Evolutionary conservation across 371 early-diverging fungal species (phyloP).

Genomic region (Ecytonucleospora hepatopenaei): DNA sequence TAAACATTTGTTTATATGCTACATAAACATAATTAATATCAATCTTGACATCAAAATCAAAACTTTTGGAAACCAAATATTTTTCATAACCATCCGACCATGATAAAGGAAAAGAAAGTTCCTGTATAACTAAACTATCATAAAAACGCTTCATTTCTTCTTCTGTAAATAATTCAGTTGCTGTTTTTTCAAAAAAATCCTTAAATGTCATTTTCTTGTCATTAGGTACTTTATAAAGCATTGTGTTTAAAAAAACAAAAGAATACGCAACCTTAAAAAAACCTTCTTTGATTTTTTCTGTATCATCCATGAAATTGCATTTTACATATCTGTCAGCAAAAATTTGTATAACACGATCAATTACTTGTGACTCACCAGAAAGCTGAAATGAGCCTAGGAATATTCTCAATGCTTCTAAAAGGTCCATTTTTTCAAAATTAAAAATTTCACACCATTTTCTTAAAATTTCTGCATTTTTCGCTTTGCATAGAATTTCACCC

Average conservation of each 20-base stretch:
- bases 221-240: conserved; percentile 77
- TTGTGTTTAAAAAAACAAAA: conserved; percentile 78
- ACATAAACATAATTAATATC: background rate
- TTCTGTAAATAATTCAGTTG: conserved; percentile 15
- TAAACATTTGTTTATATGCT: background rate
- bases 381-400: conserved; percentile 72
- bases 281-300: conserved; percentile 13
- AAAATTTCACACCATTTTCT: conserved; percentile 68
- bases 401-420: conserved; percentile 71
- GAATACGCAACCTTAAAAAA: conserved; percentile 68
- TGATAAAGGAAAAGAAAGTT: conserved; percentile 38
- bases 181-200: conserved; percentile 62
- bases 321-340: conserved; percentile 69
- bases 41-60: background rate
- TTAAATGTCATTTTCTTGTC: conserved; percentile 71
- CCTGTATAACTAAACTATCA: conserved; percentile 37
- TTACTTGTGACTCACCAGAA: conserved; percentile 81
- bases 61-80: conserved; percentile 6
- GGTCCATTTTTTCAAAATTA: conserved; percentile 66
- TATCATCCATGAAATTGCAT: conserved; percentile 58
- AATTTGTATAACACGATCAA: conserved; percentile 71
- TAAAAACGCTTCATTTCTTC: conserved; percentile 38
- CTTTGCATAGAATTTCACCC: conserved; percentile 74
- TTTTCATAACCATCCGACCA: conserved; percentile 21
- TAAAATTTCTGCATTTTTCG: conserved; percentile 64